Conservation (phyloP, 768 basidiomycete species). For the Pleurotus eryngii region DNA sequence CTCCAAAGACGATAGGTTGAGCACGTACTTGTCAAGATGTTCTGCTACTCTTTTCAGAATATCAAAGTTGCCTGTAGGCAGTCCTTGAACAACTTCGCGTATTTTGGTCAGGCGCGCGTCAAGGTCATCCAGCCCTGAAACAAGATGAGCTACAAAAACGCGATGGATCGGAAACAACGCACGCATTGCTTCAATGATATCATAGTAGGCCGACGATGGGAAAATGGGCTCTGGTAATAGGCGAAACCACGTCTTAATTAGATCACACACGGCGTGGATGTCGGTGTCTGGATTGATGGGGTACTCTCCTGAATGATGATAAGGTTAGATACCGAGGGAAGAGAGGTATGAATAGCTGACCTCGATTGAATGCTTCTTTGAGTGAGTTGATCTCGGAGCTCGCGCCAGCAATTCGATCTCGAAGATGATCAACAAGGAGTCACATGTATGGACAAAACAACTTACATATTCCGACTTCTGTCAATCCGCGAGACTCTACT, state of each 20-base stretch:
- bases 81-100: conserved; percentile 60
- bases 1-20: not conserved
- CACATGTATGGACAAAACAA: conserved; percentile 10
- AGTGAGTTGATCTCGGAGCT: conserved; percentile 63
- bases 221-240: conserved; percentile 78
- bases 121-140: conserved; percentile 65
- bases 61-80: conserved; percentile 75
- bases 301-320: conserved; percentile 43
- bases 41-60: conserved; percentile 76
- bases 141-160: not conserved
- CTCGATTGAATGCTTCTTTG: conserved; percentile 74
- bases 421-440: not conserved
- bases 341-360: conserved; percentile 25
- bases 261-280: conserved; percentile 79
- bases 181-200: conserved; percentile 74
- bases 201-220: conserved; percentile 62
- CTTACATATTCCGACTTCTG: conserved; percentile 83
- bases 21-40: conserved; percentile 70
- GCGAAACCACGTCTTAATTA: conserved; percentile 86
- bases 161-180: conserved; percentile 5
- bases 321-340: not conserved
- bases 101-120: conserved; percentile 63
- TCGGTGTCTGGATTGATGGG: conserved; percentile 62
- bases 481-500: conserved; percentile 72
- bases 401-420: conserved; percentile 84